Base-by-base conservation (phyloP, 2,329 filamentous ascomycete species). In the Phaeosphaeriaceae sp. region DNA sequence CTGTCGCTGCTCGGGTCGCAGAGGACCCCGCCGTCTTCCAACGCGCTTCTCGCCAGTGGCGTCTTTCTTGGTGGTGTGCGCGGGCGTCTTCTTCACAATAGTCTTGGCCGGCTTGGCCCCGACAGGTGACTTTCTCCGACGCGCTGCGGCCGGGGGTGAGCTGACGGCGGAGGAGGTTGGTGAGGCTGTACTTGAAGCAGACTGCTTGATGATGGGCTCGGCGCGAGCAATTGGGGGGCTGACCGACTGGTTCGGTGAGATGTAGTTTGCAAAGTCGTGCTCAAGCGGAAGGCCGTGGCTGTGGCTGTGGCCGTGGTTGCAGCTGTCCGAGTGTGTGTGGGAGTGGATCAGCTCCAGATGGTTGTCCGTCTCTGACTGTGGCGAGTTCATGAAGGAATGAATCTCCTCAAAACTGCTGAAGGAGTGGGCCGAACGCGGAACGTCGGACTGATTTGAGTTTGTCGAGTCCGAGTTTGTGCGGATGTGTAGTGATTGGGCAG, bases 1-100 rank as follows among this genome's bases (percentile, higher is more conserved):
- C 81, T 97, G 96, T 68, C 94, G 88, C 83, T 97, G 94, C 78
- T 98, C 94, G 11, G 93, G 93, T 71, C 93, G 85, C 67, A 98
- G 86, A 58, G 94, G 94, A 36, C 94, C 94, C 77, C 91, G 91
- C 80, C 94, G 88, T 73, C 92, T 89, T 49, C 94, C 94, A 60
- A 97, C 91, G 78, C 93, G 93, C 86, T 97, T 98, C 85, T 97
- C 94, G 41, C 85, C 85, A 3, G 74, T 71, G 13, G 86, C 86
- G 66, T 96, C 92, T 79, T 91, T 93, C 83, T 94, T 96, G 70
- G 88, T 89, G 59, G 85, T 71, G 51, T 75, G 73, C 84, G 91
- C 63, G 82, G 89, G 59, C 75, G 84, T 78, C 92, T 92, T 79
- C 91, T 91, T 83, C 68, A 93, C 89, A 69, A 94, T 91, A 10